Conservation (phyloP, 2,329 filamentous ascomycete species). For the Phoma herbarum region DNA sequence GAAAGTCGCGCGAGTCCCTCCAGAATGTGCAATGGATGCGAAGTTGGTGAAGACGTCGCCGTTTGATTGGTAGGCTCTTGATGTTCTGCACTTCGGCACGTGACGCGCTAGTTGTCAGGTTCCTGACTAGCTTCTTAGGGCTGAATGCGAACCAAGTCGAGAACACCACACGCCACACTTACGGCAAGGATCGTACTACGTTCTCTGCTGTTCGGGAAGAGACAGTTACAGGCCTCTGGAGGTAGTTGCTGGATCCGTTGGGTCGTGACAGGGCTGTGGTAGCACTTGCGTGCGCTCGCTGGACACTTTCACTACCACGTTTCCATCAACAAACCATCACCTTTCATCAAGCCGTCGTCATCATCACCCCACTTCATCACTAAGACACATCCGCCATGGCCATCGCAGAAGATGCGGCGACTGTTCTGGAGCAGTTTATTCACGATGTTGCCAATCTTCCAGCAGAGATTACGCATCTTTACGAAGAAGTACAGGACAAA, state of each 20-base stretch:
- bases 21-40: slow-evolving; percentile 8
- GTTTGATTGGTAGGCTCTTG: slow-evolving; percentile 37
- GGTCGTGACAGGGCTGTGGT: background rate
- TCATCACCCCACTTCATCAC: background rate
- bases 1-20: background rate
- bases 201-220: background rate
- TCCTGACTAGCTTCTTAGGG: slow-evolving; percentile 15
- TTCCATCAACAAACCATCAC: background rate
- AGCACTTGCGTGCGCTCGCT: background rate
- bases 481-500: slow-evolving; percentile 84
- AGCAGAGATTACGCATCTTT: slow-evolving; percentile 82
- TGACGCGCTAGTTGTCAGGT: slow-evolving; percentile 23
- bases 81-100: slow-evolving; percentile 38
- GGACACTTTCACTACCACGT: background rate
- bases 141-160: slow-evolving; percentile 7
- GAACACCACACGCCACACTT: slow-evolving; percentile 9
- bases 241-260: no score
- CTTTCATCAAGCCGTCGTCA: background rate
- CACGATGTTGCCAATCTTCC: slow-evolving; percentile 80
- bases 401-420: slow-evolving; percentile 67
- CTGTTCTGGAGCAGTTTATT: slow-evolving; percentile 82
- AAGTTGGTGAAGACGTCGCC: slow-evolving; percentile 11
- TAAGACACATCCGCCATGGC: slow-evolving; percentile 36
- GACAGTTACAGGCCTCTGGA: background rate
- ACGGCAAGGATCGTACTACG: background rate